Evolutionary conservation across 345 rosid species (phyloP).

Genomic region (Draba incana): DNA sequence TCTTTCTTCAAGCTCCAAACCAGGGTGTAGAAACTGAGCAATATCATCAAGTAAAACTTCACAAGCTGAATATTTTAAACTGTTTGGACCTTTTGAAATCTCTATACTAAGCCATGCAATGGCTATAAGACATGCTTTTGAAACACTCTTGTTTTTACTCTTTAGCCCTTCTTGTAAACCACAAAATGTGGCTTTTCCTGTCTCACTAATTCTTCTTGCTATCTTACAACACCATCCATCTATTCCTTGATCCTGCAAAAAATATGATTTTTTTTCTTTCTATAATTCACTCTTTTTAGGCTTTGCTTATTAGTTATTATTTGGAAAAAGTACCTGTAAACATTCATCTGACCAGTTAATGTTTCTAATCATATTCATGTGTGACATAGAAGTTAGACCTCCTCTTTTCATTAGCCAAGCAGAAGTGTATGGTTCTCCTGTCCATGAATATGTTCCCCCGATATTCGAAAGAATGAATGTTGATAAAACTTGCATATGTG

Average conservation of each 20-base stretch:
- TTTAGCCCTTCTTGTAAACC: slow-evolving; percentile 63
- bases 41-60: slow-evolving; percentile 68
- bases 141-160: slow-evolving; percentile 62
- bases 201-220: slow-evolving; percentile 55
- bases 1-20: slow-evolving; percentile 79
- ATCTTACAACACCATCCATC: slow-evolving; percentile 78
- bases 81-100: slow-evolving; percentile 61
- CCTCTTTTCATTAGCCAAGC: slow-evolving; percentile 90
- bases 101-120: slow-evolving; percentile 83
- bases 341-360: slow-evolving; percentile 73
- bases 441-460: slow-evolving; percentile 91
- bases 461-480: slow-evolving; percentile 70
- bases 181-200: slow-evolving; percentile 58
- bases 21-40: slow-evolving; percentile 81
- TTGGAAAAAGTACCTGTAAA: slow-evolving; percentile 68
- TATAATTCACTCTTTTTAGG: slow-evolving; percentile 7
- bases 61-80: slow-evolving; percentile 59
- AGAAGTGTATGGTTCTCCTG: slow-evolving; percentile 80
- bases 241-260: slow-evolving; percentile 62
- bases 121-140: slow-evolving; percentile 62
- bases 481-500: slow-evolving; percentile 54
- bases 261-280: neutral
- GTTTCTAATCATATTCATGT: slow-evolving; percentile 77
- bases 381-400: slow-evolving; percentile 61
- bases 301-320: slow-evolving; percentile 11